A percentile compares a stretch with the other conserved stretches of the same genome.
Conservation (phyloP, 2,329 filamentous ascomycete species). For the Fonsecaea pedrosoi region DNA sequence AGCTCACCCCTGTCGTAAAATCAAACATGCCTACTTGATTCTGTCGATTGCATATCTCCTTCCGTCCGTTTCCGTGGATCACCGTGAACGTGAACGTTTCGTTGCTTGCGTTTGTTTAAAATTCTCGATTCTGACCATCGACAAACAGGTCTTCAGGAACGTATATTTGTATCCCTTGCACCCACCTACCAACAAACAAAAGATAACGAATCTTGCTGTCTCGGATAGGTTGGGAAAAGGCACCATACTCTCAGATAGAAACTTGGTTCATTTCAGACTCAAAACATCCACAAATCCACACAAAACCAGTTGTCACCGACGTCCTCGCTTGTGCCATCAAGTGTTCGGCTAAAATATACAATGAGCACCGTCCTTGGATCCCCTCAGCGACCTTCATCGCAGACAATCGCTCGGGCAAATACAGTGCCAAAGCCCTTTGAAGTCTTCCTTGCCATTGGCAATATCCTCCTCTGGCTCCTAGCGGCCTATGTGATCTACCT, state of each 20-base stretch:
- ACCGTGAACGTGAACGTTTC: background rate
- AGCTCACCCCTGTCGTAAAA: background rate
- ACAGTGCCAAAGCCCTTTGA: slow-evolving; percentile 11
- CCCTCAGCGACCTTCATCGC: background rate
- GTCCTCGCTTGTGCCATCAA: background rate
- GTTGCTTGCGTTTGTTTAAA: background rate
- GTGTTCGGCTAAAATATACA: background rate
- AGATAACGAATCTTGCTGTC: background rate
- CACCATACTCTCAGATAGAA: background rate
- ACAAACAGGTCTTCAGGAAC: background rate
- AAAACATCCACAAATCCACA: background rate
- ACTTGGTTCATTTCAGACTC: background rate
- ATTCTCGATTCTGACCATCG: background rate
- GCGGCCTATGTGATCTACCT: slow-evolving; percentile 20
- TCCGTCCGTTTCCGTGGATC: background rate
- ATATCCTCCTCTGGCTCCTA: slow-evolving; percentile 26
- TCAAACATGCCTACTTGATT: background rate
- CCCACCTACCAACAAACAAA: background rate
- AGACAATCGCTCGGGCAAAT: background rate
- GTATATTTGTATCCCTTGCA: background rate
- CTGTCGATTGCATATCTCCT: background rate
- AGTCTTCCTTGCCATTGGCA: slow-evolving; percentile 23
- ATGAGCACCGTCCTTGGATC: slow-evolving; percentile 1
- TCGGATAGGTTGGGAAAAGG: background rate
- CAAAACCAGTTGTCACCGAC: background rate